These are phyloP conservation scores for Porphyridium purpureum DNA, from an alignment of 23 red algal genomes.

Conservation along the genomic window DNA sequence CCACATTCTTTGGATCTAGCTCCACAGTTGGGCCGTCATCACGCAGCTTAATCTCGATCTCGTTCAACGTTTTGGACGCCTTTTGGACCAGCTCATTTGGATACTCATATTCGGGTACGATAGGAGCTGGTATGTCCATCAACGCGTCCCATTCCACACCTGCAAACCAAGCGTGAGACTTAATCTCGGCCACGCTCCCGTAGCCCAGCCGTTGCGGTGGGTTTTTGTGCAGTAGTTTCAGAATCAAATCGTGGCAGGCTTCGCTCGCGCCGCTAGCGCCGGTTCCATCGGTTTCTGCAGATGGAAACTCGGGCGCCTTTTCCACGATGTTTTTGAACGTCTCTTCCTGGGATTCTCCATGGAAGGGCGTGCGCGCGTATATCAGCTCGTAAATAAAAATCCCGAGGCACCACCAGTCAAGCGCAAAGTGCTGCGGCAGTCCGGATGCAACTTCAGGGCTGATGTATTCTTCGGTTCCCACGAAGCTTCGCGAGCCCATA, in stretches of 20 bases:
- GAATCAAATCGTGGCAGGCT: conserved; percentile 52
- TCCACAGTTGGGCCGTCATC: no score
- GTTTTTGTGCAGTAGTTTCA: conserved; percentile 38
- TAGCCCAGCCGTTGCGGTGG: conserved; percentile 37
- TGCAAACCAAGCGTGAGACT: conserved; percentile 49
- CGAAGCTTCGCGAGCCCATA: conserved; percentile 64
- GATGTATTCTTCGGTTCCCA: conserved; percentile 82
- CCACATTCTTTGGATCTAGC: no score
- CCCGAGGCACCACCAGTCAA: conserved; percentile 73
- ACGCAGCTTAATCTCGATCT: no score
- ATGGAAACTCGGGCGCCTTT: no score
- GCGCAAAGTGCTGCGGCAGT: conserved; percentile 28
- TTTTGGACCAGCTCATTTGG: no score
- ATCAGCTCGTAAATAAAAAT: conserved; percentile 76
- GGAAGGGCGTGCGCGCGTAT: conserved; percentile 72
- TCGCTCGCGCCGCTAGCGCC: conserved; percentile 35
- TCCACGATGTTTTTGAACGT: no score
- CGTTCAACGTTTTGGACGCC: no score
- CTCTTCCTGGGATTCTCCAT: conserved; percentile 33
- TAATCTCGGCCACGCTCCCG: conserved; percentile 27
- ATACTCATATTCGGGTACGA: no score
- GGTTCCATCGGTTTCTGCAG: conserved; percentile 76
- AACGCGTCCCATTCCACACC: conserved; percentile 44
- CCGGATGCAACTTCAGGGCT: conserved; percentile 71
- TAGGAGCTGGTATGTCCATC: no score